Evolutionary conservation across 208 protist species (phyloP).

Genomic region (Leishmania tropica): DNA sequence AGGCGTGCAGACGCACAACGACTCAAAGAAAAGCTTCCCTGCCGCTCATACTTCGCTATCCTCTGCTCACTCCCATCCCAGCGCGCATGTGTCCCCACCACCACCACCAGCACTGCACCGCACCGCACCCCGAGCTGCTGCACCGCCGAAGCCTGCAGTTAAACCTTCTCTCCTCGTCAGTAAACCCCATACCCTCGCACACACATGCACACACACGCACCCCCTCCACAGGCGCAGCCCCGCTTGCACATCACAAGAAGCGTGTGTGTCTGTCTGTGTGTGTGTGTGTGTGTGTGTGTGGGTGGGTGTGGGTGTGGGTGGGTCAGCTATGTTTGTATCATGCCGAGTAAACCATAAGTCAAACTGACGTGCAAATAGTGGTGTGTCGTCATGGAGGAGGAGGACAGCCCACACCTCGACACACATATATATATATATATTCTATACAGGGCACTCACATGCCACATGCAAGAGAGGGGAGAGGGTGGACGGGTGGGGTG

Average conservation of each 20-base stretch:
- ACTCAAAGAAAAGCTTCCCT: slow-evolving; percentile 27
- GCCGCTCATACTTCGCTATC: background rate
- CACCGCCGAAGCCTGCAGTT: background rate
- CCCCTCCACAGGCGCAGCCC: background rate
- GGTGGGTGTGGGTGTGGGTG: background rate
- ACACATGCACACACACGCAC: background rate
- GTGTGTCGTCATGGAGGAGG: slow-evolving; percentile 2
- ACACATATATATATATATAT: background rate
- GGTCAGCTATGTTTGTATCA: slow-evolving; percentile 14
- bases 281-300: background rate
- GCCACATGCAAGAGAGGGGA: background rate
- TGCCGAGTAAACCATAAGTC: background rate
- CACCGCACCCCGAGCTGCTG: background rate
- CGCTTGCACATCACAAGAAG: background rate
- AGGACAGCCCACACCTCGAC: background rate
- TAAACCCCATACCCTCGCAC: background rate
- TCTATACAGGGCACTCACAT: background rate
- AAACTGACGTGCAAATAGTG: slow-evolving; percentile 18
- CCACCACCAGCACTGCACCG: background rate
- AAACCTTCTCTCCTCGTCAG: background rate
- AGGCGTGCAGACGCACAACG: slow-evolving; percentile 7
- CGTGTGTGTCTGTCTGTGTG: background rate
- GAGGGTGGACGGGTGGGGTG: background rate
- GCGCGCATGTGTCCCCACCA: background rate
- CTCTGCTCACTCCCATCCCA: background rate